Evolutionary conservation across 306 rosid species (phyloP).

Genomic region (Betula pendula): DNA sequence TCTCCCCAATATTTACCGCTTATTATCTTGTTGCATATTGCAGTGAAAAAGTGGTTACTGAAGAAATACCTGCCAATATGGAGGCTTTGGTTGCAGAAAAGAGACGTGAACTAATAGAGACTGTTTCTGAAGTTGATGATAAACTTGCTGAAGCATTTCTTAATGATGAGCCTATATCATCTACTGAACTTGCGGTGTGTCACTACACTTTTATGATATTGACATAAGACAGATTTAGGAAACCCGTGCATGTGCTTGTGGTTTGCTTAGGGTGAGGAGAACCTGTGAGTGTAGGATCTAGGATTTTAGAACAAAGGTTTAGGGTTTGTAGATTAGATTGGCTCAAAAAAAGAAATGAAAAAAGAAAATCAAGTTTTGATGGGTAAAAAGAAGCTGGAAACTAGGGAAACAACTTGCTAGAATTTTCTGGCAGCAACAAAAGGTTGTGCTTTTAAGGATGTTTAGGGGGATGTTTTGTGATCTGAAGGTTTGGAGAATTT

Average conservation of each 20-base stretch:
- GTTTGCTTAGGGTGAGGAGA: background rate
- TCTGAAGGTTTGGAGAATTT: background rate
- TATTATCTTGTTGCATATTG: conserved; percentile 31
- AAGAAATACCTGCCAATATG: conserved; percentile 83
- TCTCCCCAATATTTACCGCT: conserved; percentile 6
- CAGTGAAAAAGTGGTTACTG: conserved; percentile 69
- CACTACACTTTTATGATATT: background rate
- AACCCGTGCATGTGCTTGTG: background rate
- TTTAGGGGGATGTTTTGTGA: background rate
- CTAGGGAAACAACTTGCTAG: too few species aligned
- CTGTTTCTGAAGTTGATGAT: conserved; percentile 94
- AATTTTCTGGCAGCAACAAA: too few species aligned
- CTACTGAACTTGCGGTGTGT: conserved; percentile 82
- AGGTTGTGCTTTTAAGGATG: background rate
- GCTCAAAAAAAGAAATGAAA: background rate
- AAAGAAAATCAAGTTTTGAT: background rate
- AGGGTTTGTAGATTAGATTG: background rate
- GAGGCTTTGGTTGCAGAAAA: conserved; percentile 77
- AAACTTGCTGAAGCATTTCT: conserved; percentile 94
- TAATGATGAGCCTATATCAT: conserved; percentile 73
- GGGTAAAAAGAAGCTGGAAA: background rate
- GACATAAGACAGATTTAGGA: background rate
- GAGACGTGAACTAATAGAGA: conserved; percentile 86
- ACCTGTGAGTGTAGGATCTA: background rate
- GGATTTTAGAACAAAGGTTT: background rate